Evolutionary conservation across 306 rosid genomes (phyloP).

Genomic region (Mucuna pruriens): DNA sequence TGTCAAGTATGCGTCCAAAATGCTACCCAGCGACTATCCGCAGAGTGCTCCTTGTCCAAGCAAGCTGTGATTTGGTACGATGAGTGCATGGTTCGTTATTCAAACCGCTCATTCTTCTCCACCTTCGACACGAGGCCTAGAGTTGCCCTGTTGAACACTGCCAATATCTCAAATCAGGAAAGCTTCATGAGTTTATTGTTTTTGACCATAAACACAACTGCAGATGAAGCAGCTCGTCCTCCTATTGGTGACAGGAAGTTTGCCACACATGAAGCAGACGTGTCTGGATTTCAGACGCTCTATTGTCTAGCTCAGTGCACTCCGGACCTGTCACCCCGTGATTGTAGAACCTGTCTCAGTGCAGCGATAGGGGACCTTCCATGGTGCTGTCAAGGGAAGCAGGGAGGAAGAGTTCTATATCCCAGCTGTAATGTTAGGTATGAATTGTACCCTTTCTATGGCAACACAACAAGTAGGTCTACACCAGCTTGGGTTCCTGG

Average conservation of each 20-base stretch:
- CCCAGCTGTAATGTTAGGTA: too few relatives aligned
- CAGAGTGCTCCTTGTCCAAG: neutral
- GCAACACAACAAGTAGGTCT: too few relatives aligned
- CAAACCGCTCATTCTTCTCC: neutral
- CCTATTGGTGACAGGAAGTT: neutral
- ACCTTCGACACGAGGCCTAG: neutral
- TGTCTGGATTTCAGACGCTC: neutral
- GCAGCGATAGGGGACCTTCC: neutral
- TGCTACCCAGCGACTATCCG: neutral
- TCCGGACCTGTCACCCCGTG: neutral
- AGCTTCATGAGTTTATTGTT: neutral
- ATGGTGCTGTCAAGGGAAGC: too few relatives aligned
- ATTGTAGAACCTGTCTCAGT: neutral
- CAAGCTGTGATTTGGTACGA: neutral
- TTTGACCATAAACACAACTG: neutral
- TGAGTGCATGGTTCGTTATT: neutral
- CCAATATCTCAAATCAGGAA: neutral
- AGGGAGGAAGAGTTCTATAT: too few relatives aligned
- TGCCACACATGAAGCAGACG: neutral
- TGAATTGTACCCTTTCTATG: too few relatives aligned
- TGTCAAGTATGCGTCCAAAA: neutral
- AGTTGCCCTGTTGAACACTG: too few relatives aligned
- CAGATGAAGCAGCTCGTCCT: neutral
- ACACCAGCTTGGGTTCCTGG: too few relatives aligned
- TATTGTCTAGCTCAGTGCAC: neutral